Conservation (phyloP, 306 rosid species). For the Urtica urens region DNA sequence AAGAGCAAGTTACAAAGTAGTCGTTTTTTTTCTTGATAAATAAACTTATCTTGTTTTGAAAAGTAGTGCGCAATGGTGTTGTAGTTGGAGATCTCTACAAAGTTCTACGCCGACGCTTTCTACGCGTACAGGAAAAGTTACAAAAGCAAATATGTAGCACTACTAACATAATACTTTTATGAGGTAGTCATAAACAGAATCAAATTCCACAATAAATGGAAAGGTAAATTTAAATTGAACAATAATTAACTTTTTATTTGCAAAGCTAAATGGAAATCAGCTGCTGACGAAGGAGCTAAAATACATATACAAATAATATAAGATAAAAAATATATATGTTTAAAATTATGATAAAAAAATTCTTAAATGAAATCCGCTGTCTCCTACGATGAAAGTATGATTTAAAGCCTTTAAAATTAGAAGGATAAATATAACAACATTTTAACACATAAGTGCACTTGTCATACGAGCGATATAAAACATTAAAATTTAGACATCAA, state of each 20-base stretch:
- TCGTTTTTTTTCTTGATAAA: background rate
- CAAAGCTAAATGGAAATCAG: background rate
- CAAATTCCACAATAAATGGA: slow-evolving; percentile 11
- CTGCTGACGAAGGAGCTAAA: background rate
- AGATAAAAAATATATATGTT: too few species aligned
- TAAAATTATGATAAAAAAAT: too few species aligned
- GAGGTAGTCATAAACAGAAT: slow-evolving; percentile 9
- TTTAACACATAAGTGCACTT: too few species aligned
- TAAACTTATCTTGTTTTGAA: slow-evolving; percentile 4
- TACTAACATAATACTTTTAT: too few species aligned
- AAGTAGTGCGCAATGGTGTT: background rate
- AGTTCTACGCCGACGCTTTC: background rate
- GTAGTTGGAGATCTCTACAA: background rate
- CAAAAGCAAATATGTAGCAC: background rate
- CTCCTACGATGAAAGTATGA: too few species aligned
- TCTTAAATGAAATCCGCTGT: too few species aligned
- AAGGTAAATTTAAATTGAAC: background rate
- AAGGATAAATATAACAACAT: too few species aligned
- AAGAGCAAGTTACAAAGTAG: background rate
- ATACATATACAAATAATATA: too few species aligned
- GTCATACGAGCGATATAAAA: too few species aligned
- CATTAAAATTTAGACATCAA: too few species aligned
- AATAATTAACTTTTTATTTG: too few species aligned
- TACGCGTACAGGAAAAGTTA: background rate
- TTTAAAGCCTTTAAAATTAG: too few species aligned